A percentile compares a stretch with the other conserved stretches of the same genome.
phyloP scores from a whole-genome alignment of 139 green algal genomes.

The Picochlorum sp. region DNA sequence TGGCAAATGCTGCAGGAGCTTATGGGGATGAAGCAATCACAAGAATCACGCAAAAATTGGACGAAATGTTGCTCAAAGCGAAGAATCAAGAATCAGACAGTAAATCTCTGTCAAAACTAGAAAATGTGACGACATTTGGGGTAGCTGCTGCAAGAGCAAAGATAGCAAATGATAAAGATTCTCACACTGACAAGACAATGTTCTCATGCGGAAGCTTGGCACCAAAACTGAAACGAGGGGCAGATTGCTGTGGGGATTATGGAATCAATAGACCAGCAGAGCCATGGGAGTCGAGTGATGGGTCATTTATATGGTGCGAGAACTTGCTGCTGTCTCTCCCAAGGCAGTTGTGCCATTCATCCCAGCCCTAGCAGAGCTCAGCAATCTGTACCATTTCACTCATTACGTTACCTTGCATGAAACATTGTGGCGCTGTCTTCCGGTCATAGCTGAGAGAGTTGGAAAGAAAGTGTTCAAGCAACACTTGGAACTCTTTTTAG shows the following conservation, averaged over 20 bases:
- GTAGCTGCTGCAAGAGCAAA: conserved; percentile 32
- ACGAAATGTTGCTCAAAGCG: conserved; percentile 50
- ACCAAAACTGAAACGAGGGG: conserved; percentile 41
- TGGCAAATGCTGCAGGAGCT: conserved; percentile 39
- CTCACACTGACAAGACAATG: conserved; percentile 63
- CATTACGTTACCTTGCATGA: conserved; percentile 60
- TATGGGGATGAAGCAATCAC: conserved; percentile 41
- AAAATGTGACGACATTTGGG: conserved; percentile 61
- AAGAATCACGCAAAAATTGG: conserved; percentile 26
- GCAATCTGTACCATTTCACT: conserved; percentile 49
- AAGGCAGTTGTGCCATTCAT: conserved; percentile 41
- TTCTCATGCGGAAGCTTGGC: conserved; percentile 61
- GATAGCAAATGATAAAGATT: conserved; percentile 36
- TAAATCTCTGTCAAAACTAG: conserved; percentile 36
- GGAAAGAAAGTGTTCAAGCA: conserved; percentile 69
- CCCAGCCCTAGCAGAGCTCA: conserved; percentile 52
- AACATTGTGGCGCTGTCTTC: conserved; percentile 68
- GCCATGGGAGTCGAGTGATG: conserved; percentile 87
- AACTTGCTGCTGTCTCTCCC: conserved; percentile 44
- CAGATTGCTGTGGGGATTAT: conserved; percentile 79
- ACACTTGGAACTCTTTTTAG: conserved; percentile 62
- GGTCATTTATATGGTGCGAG: conserved; percentile 70
- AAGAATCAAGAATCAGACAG: conserved; percentile 52
- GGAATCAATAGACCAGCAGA: conserved; percentile 54
- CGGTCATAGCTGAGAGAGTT: conserved; percentile 48